Base-by-base conservation (phyloP, 2,329 filamentous ascomycete genomes). In the Penicillium sp. region DNA sequence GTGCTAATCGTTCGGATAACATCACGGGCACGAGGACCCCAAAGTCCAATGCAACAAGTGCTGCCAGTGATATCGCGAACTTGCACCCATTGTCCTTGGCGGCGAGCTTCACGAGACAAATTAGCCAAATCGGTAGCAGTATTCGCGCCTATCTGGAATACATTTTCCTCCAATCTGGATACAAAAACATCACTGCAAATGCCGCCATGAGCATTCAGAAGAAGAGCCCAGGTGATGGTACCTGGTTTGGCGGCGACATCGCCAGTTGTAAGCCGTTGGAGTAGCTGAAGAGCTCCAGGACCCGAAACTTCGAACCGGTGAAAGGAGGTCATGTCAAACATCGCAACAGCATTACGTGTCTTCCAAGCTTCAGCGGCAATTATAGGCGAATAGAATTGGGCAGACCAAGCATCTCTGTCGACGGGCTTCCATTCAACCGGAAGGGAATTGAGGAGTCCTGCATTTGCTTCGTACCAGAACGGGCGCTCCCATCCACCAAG, bases 261-360 rank as follows among this genome's bases (percentile, higher is more conserved):
- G 14, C 57, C 52, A 0, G 69, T 70, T 0, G 55, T 64, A n/a
- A 86, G 64, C 2, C 79, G 73, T 54, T 86, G 80, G 4, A 87
- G 72, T 3, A 87, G 63, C n/a, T 78, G 67, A 0, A 79, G 72
- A 1, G 83, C 81, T 0, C 84, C 84, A 0, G 84, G 82, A 0
- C 85, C 85, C 1, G 77, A 78, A 0, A 87, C 73, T 52, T 86
- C 81, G 3, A 87, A 74, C 1, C 84, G 77, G 19, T 83, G 79
- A 31, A 86, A 77, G 0, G 84, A 80, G 1, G 83, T 86, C 77
- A 87, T 80, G 59, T 87, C 85, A 62, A 83, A 87, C 77, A 87
- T 77, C 7, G 82, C 85, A 2, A 81, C 84, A 0, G 82, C 80
- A 5, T 83, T 85, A 1, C 85, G 78, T 2, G 85, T 87, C 73